Base-by-base conservation (phyloP, 73 alveolate genomes). In the Tetrahymena elliotti region DNA sequence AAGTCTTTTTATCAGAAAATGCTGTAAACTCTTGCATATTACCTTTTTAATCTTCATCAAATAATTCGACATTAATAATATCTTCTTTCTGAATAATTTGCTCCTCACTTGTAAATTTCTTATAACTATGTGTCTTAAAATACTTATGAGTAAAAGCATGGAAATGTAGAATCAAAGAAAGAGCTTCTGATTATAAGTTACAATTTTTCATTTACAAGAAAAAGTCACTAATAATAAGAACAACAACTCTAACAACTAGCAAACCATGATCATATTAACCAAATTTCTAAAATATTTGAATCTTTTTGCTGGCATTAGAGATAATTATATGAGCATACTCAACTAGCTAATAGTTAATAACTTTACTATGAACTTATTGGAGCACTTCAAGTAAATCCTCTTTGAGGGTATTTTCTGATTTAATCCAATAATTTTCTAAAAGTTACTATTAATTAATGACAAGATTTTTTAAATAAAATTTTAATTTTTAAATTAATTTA, bases 81-180 rank as follows among this genome's bases (percentile, higher is more conserved):
- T 38, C 96, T 38, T 94, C 96, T 84, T 88, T 94, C 93, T 34
- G 92, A 47, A 34, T 94, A 92, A 16, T 94, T 94, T 34, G 92
- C 52, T 47, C 93, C 53, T 39, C 94, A 4, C 94, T 68, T 12
- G 95, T 84, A 35, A 84, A 94, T 33, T 94, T 84, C 39, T 36
- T 38, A 27, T 41, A 94, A 4, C 93, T 94, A 52, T n/a, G 93
- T 3, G 96, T 94, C 68, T 53, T 94, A 35, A 94, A 94, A 35
- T 94, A 94, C 47, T 94, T 94, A 47, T 94, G 93, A 31, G 96
- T 94, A 41, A 52, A 94, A 18, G 96, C 95, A 94, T 84, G 93
- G 84, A 94, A 68, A 33, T 94, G 93, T 7, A 94, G 96, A n/a
- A 94, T 88, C 35, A 94, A 27, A 4, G 96, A 94, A n/a, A 94